Evolutionary conservation across 306 rosid species (phyloP).

Genomic region (Acacia acuminata): DNA sequence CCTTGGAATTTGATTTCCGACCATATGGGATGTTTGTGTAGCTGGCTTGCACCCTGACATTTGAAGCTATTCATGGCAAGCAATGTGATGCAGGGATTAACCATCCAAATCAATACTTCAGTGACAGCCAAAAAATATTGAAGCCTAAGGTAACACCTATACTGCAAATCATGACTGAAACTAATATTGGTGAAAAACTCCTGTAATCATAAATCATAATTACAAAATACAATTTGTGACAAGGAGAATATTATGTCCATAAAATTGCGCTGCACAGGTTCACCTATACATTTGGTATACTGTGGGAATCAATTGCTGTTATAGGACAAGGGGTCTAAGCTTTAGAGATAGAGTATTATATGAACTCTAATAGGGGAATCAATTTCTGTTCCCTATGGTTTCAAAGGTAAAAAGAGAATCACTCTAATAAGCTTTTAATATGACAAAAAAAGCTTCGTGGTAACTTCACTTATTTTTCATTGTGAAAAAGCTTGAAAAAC

Average conservation of each 20-base stretch:
- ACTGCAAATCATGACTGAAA: conserved; percentile 15
- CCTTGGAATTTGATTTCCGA: conserved; percentile 33
- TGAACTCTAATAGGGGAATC: background rate
- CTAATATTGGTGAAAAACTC: background rate
- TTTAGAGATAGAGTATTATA: background rate
- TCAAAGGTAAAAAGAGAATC: background rate
- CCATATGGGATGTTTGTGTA: conserved; percentile 43
- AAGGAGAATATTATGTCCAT: conserved; percentile 6
- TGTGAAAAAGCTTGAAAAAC: background rate
- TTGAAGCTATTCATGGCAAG: conserved; percentile 78
- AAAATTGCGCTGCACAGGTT: background rate
- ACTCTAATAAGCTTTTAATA: background rate
- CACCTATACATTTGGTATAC: background rate
- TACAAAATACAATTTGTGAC: conserved; percentile 5
- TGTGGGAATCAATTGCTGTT: background rate
- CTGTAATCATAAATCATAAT: conserved; percentile 11
- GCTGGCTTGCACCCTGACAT: conserved; percentile 97
- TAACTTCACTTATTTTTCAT: background rate
- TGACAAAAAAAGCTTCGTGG: background rate
- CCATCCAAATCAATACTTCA: conserved; percentile 96
- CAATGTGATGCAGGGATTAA: conserved; percentile 91
- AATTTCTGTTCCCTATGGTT: background rate
- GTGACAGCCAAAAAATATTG: conserved; percentile 73
- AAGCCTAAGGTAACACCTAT: conserved; percentile 52
- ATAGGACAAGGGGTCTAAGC: background rate